A percentile compares a stretch with the other conserved stretches of the same genome.
Conservation (phyloP, 257 asterid genomes). For the Sherardia arvensis region DNA sequence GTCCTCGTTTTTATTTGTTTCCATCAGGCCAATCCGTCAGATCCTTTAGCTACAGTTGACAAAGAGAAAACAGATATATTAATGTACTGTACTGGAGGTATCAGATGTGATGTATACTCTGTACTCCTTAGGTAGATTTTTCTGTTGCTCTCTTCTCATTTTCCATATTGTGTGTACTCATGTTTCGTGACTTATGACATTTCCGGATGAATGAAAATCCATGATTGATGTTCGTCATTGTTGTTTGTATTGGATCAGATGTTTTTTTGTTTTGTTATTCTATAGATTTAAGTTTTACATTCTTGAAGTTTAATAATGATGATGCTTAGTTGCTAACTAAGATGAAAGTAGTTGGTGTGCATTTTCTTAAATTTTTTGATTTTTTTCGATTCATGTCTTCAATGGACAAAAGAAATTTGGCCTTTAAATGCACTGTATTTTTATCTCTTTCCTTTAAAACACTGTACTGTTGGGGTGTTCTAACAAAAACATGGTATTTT, state of each 20-base stretch:
- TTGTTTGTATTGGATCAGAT: background rate
- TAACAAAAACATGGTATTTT: background rate
- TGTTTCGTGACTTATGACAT: background rate
- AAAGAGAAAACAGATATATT: slow-evolving; percentile 70
- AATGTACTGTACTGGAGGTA: slow-evolving; percentile 99
- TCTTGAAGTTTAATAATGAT: background rate
- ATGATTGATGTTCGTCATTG: background rate
- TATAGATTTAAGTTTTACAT: background rate
- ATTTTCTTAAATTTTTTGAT: background rate
- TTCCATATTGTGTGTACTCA: background rate
- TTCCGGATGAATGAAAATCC: background rate
- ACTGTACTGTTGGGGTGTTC: background rate
- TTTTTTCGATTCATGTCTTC: background rate
- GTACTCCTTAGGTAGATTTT: slow-evolving; percentile 61
- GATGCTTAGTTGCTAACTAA: background rate
- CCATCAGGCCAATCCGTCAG: slow-evolving; percentile 48
- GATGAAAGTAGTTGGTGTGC: background rate
- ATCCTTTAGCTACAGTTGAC: slow-evolving; percentile 71
- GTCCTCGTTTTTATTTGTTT: background rate
- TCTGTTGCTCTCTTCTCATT: background rate
- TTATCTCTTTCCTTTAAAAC: background rate
- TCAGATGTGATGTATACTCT: slow-evolving; percentile 94
- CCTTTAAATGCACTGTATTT: background rate
- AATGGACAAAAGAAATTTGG: background rate
- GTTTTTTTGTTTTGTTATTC: background rate